phyloP scores from a whole-genome alignment of 1,284 basidiomycete species.

The Tilletia horrida region DNA sequence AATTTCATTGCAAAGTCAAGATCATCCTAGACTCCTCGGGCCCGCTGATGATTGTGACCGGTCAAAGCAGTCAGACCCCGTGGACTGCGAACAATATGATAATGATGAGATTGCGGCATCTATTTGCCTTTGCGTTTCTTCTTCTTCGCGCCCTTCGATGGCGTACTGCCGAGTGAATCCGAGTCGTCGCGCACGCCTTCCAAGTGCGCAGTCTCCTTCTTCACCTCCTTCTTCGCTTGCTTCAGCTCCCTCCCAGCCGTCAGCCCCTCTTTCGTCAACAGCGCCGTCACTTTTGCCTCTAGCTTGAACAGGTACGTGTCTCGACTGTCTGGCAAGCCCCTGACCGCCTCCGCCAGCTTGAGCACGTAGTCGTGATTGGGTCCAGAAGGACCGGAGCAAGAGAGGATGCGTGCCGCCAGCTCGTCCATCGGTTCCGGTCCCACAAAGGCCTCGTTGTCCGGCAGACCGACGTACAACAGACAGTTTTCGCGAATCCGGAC shows the following conservation, averaged over 20 bases:
- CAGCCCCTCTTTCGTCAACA: conserved; percentile 25
- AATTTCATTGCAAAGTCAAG: too few relatives aligned
- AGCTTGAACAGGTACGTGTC: conserved; percentile 74
- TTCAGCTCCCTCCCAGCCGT: background rate
- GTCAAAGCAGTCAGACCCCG: too few relatives aligned
- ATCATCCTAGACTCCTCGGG: too few relatives aligned
- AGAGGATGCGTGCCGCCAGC: conserved; percentile 69
- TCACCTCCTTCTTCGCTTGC: background rate
- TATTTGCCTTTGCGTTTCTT: conserved; percentile 15
- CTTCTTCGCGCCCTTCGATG: background rate
- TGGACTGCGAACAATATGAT: too few relatives aligned
- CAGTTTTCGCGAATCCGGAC: conserved; percentile 60
- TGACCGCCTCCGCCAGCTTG: conserved; percentile 67
- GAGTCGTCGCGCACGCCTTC: background rate
- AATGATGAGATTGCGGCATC: background rate
- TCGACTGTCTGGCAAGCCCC: conserved; percentile 67
- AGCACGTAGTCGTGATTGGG: conserved; percentile 79
- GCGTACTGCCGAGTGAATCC: background rate
- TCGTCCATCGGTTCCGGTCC: conserved; percentile 71
- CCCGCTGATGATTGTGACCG: too few relatives aligned
- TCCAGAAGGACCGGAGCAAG: conserved; percentile 74
- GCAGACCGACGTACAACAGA: conserved; percentile 71
- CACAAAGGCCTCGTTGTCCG: conserved; percentile 76
- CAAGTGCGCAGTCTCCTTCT: conserved; percentile 1
- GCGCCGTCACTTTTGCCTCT: conserved; percentile 59